Base-by-base conservation (phyloP, 2,329 filamentous ascomycete species). In the Nemania sp. region DNA sequence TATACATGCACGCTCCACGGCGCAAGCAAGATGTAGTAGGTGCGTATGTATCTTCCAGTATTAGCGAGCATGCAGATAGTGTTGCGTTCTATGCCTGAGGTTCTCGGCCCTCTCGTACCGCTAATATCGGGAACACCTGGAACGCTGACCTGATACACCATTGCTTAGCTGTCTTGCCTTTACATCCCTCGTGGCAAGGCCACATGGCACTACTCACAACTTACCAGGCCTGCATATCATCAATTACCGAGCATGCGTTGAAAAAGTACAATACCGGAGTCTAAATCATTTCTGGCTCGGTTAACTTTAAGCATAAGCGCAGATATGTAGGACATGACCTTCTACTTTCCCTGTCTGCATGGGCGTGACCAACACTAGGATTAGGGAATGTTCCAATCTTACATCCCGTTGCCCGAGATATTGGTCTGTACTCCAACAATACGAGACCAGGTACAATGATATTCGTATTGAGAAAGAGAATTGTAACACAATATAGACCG, bases 1-100 rank as follows among this genome's bases (percentile, higher is more conserved):
- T 22, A 36, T 17, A 22, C 36, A 45, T 48, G 33, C 48, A 24
- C 22, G 47, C 48, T 40, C 50, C 54, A 40, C 50, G 54, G 33
- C 22, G 36, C 24, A 53, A n/a, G 48, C 40, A 45, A 41, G 15
- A 44, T 44, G 39, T 37, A 41, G n/a, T n/a, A n/a, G n/a, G n/a
- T n/a, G n/a, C n/a, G n/a, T n/a, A n/a, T n/a, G n/a, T n/a, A n/a
- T n/a, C n/a, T n/a, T n/a, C n/a, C n/a, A n/a, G n/a, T 19, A 15
- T 5, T 39, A 14, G 41, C 23, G 20, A 19, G 26, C 20, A 15
- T 45, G 49, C 40, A 52, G 33, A 48, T 34, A 28, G 52, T 46
- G 39, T 26, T 22, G 30, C 46, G 19, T 24, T 34, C 17, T 5
- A 34, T 42, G 19, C 5, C 47, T 34, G 45, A 9, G 26, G 24